Conservation (phyloP, 2,329 filamentous ascomycete genomes). For the Fusarium abutilonis region DNA sequence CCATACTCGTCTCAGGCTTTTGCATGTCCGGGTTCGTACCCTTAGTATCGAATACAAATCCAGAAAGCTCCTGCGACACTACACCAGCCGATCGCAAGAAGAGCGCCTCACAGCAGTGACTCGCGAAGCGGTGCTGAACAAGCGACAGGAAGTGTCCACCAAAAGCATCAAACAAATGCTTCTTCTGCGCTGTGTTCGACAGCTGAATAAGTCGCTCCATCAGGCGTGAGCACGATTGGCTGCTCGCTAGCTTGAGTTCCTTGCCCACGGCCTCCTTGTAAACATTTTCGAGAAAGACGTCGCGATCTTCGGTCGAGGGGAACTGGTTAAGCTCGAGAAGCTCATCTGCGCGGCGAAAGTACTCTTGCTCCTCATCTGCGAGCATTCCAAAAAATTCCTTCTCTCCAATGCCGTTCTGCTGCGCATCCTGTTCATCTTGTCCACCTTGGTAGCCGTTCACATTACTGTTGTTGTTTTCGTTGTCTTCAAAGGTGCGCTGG, state of each 20-base stretch:
- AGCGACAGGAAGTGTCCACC: slow-evolving; percentile 87
- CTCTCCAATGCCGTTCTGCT: slow-evolving; percentile 56
- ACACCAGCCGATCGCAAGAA: slow-evolving; percentile 84
- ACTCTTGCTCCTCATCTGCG: slow-evolving; percentile 92
- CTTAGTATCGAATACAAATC: slow-evolving; percentile 55
- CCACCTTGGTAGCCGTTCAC: slow-evolving; percentile 38
- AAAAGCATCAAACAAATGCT: slow-evolving; percentile 86
- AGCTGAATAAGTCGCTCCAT: slow-evolving; percentile 91
- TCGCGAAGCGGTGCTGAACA: slow-evolving; percentile 94
- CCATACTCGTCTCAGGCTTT: slow-evolving; percentile 72
- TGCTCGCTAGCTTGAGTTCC: slow-evolving; percentile 94
- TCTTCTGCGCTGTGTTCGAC: slow-evolving; percentile 82
- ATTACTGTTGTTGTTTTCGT: slow-evolving; percentile 20
- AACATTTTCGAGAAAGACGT: slow-evolving; percentile 80
- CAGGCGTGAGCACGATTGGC: slow-evolving; percentile 91
- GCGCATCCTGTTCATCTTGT: slow-evolving; percentile 37
- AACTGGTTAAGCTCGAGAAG: slow-evolving; percentile 92
- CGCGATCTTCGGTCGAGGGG: slow-evolving; percentile 75
- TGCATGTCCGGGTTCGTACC: slow-evolving; percentile 56
- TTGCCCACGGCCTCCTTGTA: slow-evolving; percentile 89
- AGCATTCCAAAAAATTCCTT: slow-evolving; percentile 92
- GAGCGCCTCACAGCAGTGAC: slow-evolving; percentile 94
- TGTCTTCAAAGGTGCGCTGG: slow-evolving; percentile 40
- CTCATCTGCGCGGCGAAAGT: slow-evolving; percentile 90
- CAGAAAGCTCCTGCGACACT: slow-evolving; percentile 77